Evolutionary conservation across 306 rosid species (phyloP).

Genomic region (Lathyrus sativus): DNA sequence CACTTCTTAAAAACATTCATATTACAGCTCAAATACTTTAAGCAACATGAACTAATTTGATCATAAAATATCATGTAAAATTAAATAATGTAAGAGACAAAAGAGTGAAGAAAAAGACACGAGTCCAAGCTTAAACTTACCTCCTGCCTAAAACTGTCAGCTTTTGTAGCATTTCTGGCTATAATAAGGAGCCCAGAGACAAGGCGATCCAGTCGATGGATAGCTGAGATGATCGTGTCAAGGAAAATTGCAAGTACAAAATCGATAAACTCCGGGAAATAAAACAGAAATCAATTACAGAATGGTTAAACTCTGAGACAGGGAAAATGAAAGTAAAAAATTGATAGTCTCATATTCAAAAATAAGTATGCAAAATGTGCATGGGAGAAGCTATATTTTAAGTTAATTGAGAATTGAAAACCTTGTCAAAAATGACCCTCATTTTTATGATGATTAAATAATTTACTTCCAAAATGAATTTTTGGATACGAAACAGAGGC

Average conservation of each 20-base stretch:
- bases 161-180: conserved; percentile 86
- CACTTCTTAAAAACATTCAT: conserved; percentile 2
- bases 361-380: conserved; percentile 20
- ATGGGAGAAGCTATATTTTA: conserved; percentile 15
- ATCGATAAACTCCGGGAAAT: conserved; percentile 10
- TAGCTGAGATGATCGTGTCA: conserved; percentile 63
- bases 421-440: not conserved
- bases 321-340: conserved; percentile 37
- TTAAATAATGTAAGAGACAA: not conserved
- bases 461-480: conserved; percentile 26
- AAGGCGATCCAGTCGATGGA: conserved; percentile 92
- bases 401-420: conserved; percentile 18
- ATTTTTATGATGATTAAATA: conserved; percentile 1
- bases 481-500: conserved; percentile 92
- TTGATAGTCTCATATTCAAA: conserved; percentile 11
- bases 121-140: conserved; percentile 43
- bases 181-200: conserved; percentile 96
- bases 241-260: conserved; percentile 50
- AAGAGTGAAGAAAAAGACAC: conserved; percentile 14
- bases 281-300: conserved; percentile 51
- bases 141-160: conserved; percentile 86
- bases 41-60: conserved; percentile 12
- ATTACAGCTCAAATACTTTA: conserved; percentile 25
- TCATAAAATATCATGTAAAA: conserved; percentile 4
- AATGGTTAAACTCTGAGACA: conserved; percentile 8